Conservation (phyloP, 2,329 filamentous ascomycete species). For the Pseudovirgaria hyperparasitica region DNA sequence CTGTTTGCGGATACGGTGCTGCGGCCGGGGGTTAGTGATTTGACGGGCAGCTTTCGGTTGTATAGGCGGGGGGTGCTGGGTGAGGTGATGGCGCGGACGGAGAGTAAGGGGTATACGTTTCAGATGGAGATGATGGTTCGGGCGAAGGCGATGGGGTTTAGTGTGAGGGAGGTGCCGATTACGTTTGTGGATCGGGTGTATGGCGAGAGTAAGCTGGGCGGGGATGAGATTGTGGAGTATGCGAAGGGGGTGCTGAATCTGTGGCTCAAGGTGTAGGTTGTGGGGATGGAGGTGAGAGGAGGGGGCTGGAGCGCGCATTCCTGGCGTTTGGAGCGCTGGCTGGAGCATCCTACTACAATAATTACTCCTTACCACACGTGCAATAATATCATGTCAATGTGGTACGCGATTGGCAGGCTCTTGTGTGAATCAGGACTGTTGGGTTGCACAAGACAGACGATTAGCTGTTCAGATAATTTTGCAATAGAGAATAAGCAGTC, state of each 20-base stretch:
- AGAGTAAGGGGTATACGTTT: constrained; percentile 96
- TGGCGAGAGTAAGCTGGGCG: constrained; percentile 88
- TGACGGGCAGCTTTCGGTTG: constrained; percentile 87
- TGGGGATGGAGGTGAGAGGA: constrained; percentile 1
- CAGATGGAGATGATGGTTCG: constrained; percentile 99
- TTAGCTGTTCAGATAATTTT: no score
- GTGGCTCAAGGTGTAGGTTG: constrained; percentile 35
- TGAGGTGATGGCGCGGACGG: constrained; percentile 78
- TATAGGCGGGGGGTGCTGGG: constrained; percentile 87
- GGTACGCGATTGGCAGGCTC: no score
- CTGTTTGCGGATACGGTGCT: constrained; percentile 91
- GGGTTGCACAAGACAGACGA: no score
- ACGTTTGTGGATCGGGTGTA: constrained; percentile 92
- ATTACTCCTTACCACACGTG: no score
- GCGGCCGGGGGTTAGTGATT: constrained; percentile 82
- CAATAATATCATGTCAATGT: no score
- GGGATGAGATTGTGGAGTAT: constrained; percentile 93
- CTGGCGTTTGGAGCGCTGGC: no score
- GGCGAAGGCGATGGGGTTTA: constrained; percentile 90
- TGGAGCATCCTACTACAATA: no score
- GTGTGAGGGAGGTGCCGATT: constrained; percentile 90
- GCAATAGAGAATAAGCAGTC: no score
- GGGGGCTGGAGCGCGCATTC: no score
- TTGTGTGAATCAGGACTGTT: no score
- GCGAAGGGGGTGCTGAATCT: constrained; percentile 50